These are phyloP conservation scores for Aristolochia fimbriata DNA, from an alignment of 164 flowering plant genomes.

Conservation along the genomic window DNA sequence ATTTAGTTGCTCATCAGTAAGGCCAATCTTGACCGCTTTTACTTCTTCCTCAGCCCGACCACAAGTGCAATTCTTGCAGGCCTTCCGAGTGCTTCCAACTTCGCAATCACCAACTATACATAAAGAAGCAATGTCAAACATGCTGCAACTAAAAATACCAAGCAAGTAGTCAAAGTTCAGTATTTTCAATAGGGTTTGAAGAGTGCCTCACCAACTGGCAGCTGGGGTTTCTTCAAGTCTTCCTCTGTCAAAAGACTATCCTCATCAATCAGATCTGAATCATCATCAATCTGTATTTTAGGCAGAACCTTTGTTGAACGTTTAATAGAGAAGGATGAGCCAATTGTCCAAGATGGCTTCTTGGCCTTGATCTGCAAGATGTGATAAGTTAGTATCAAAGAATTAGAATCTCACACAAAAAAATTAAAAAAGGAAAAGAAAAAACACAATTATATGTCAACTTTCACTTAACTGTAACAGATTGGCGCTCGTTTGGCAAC, in stretches of 20 bases:
- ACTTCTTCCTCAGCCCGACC: conserved; percentile 89
- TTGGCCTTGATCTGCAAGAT: conserved; percentile 48
- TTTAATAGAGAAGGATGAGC: conserved; percentile 81
- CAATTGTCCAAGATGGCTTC: conserved; percentile 86
- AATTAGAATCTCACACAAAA: neutral
- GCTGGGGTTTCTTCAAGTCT: conserved; percentile 79
- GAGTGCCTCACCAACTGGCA: conserved; percentile 39
- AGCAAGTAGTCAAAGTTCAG: neutral
- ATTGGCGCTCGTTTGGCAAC: conserved; percentile 18
- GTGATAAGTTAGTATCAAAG: neutral
- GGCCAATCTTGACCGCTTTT: conserved; percentile 57
- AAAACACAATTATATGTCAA: conserved; percentile 12
- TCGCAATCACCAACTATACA: conserved; percentile 78
- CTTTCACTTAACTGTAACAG: conserved; percentile 28
- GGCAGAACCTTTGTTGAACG: conserved; percentile 40
- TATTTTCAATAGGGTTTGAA: conserved; percentile 1
- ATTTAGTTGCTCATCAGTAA: conserved; percentile 54
- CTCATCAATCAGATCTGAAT: conserved; percentile 86
- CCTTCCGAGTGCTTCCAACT: conserved; percentile 84
- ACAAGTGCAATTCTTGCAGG: conserved; percentile 95
- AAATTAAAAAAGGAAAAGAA: neutral
- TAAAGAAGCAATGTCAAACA: neutral
- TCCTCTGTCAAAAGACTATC: conserved; percentile 88
- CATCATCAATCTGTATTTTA: conserved; percentile 65
- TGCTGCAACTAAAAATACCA: neutral